Evolutionary conservation across 345 rosid species (phyloP).

Genomic region (Hibiscus mutabilis): DNA sequence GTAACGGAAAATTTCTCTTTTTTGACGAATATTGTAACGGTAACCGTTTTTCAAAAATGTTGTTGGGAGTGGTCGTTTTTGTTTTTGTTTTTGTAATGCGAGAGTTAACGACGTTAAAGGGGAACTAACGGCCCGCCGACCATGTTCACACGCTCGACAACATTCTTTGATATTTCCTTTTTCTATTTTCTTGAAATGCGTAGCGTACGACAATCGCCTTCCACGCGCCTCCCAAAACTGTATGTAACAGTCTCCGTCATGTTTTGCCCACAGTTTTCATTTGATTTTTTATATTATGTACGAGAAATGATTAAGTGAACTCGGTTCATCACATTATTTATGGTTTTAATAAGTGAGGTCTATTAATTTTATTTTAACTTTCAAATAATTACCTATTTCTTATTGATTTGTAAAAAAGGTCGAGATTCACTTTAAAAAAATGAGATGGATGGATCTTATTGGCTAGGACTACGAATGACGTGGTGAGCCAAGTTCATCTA

Average conservation of each 20-base stretch:
- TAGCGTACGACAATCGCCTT: neutral
- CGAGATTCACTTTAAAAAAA: too few species aligned
- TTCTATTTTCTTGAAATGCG: neutral
- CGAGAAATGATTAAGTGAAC: too few species aligned
- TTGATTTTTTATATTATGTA: too few species aligned
- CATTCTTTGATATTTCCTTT: constrained; percentile 11
- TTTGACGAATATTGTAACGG: neutral
- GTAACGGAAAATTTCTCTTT: too few species aligned
- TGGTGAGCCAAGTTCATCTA: too few species aligned
- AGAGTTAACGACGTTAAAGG: constrained; percentile 8
- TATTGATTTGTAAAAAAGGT: too few species aligned
- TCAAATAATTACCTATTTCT: too few species aligned
- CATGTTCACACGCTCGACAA: constrained; percentile 14
- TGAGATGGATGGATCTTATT: too few species aligned
- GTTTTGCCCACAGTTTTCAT: neutral
- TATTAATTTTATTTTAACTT: too few species aligned
- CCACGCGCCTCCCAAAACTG: constrained; percentile 2
- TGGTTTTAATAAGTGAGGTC: too few species aligned
- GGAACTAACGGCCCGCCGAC: constrained; percentile 9
- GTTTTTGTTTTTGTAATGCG: neutral
- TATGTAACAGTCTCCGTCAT: constrained; percentile 1
- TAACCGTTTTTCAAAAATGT: neutral
- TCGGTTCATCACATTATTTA: too few species aligned
- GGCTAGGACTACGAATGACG: too few species aligned
- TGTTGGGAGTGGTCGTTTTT: neutral